Base-by-base conservation (phyloP, 2,329 filamentous ascomycete genomes). In the Neofusicoccum sp. region DNA sequence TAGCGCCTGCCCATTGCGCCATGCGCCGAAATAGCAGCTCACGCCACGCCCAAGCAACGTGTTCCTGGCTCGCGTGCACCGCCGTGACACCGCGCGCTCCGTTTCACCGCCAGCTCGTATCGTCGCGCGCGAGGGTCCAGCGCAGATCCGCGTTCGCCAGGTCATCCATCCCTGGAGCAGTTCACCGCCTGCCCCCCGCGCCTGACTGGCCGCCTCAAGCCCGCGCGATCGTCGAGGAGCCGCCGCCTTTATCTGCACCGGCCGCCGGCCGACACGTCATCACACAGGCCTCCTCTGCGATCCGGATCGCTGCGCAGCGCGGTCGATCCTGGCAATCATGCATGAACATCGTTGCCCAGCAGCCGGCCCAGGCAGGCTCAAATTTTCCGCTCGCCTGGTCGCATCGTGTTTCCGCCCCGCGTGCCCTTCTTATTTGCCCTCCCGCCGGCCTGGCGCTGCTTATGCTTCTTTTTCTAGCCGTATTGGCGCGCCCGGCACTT, bases 111-210 rank as follows among this genome's bases (percentile, higher is more conserved):
- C 30, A 57, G 34, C 34, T 57, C 30, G 33, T 31, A 16, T 31
- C 41, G 41, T 12, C 16, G 34, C 28, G 26, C n/a, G 30, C 45
- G 34, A 49, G 20, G 24, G 26, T 67, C 69, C 70, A 68, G 63
- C 73, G 73, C 70, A 73, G 72, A 75, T 74, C 73, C 74, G 14
- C 28, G 43, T 34, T 31, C 49, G 53, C 72, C 72, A 75, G 66
- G 70, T 75, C 71, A 73, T 73, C 69, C 58, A 74, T 75, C 71
- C 71, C 72, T 74, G 71, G 65, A 64, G 61, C 66, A 67, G 71
- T 75, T 75, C 72, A 72, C 71, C 71, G 72, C 73, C 66, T 64
- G 54, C 9, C 60, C 47, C 51, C 16, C 48, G 44, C 44, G 66
- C 63, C 38, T 74, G 70, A 73, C 73, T 74, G 70, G 72, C 67